phyloP scores from a whole-genome alignment of 495 filamentous ascomycete genomes.

The Penicillium daleae region DNA sequence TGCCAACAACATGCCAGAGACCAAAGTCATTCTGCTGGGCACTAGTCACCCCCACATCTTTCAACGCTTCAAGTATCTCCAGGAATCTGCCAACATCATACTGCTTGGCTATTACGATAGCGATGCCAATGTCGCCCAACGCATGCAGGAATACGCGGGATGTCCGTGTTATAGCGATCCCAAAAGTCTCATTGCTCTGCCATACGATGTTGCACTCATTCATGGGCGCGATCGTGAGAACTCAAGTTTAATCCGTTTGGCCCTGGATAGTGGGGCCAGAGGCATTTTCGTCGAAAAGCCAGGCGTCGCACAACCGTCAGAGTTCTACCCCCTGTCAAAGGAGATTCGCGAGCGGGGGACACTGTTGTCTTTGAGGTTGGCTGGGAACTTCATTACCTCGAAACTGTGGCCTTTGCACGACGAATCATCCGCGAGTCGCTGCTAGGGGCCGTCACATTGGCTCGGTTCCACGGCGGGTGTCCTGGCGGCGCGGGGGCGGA shows the following conservation, averaged over 20 bases:
- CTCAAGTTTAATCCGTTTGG: not conserved
- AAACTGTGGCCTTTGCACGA: conserved; percentile 20
- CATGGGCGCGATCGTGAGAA: not conserved
- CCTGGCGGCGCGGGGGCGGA: conserved; percentile 22
- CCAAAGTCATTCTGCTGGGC: not conserved
- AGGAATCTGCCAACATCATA: not conserved
- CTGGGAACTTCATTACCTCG: conserved; percentile 22
- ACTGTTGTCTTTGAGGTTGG: conserved; percentile 12
- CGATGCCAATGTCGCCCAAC: not conserved
- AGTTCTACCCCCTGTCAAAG: not conserved
- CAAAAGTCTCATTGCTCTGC: not conserved
- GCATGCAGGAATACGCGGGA: not conserved
- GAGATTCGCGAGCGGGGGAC: not conserved
- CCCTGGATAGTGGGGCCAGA: not conserved
- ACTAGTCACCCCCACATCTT: not conserved
- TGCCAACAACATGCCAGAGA: not conserved
- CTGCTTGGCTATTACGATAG: not conserved
- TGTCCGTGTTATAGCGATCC: not conserved
- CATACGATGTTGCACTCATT: not conserved
- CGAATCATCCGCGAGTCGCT: conserved; percentile 12
- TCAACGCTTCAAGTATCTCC: not conserved
- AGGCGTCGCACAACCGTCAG: not conserved
- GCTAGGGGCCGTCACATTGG: conserved; percentile 19
- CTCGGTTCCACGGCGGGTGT: conserved; percentile 26
- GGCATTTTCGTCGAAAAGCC: not conserved